phyloP scores from a whole-genome alignment of 495 filamentous ascomycete genomes.

The Penicillium soppii region DNA sequence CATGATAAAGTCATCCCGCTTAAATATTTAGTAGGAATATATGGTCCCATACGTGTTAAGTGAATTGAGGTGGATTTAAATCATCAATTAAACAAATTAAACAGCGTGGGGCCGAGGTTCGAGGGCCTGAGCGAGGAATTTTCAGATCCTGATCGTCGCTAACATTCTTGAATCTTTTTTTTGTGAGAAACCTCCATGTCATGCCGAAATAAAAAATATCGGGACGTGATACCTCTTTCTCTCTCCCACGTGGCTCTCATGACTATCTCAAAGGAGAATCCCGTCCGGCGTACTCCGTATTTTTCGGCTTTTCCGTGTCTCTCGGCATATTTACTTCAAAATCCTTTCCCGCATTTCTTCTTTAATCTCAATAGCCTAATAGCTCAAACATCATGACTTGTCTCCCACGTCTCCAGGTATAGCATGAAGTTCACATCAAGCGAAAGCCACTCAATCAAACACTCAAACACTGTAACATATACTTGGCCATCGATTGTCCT shows the following conservation, averaged over 20 bases:
- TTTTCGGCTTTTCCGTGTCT: neutral
- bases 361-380: too few species aligned
- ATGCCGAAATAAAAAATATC: too few species aligned
- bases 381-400: too few species aligned
- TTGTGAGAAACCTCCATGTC: neutral
- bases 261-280: neutral
- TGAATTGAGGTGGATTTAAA: neutral
- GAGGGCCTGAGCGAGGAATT: too few species aligned
- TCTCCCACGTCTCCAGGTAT: too few species aligned
- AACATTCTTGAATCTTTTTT: neutral
- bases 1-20: neutral
- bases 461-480: too few species aligned
- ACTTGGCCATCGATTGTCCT: too few species aligned
- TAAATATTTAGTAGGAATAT: too few species aligned
- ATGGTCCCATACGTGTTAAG: neutral
- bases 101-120: neutral
- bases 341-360: neutral
- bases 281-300: neutral
- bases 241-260: neutral
- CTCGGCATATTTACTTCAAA: neutral
- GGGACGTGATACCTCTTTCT: neutral
- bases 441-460: too few species aligned
- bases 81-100: neutral
- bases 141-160: too few species aligned
- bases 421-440: too few species aligned